Evolutionary conservation across 2,329 filamentous ascomycete species (phyloP), one percentile per base, ranked within the genome.

Genomic region (Aureobasidium sp.): DNA sequence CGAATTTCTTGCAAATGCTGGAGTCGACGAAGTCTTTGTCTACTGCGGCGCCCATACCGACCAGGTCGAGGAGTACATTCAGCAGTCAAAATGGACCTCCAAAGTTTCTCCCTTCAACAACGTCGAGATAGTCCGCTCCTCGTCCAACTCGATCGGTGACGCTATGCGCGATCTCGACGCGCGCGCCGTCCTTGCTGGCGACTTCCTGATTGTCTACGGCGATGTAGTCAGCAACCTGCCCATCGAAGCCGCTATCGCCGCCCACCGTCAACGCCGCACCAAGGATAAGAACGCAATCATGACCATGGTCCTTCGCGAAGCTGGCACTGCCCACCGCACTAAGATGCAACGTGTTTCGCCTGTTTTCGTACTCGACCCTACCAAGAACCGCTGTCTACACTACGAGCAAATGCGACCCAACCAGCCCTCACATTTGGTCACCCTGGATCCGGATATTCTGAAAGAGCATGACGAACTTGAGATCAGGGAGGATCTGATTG

Each of bases 221-320:
- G 94, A 99, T 73, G 82, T 97, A 29, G 87, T 99, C 55, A 90
- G 91, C 66, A 97, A 97, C 71, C 79, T 97, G 62, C 84, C 88
- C 20, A 85, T 99, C n/a, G 90, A 93, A 65, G 80, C 80, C 52
- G 88, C 89, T 9, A 78, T 99, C 57, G 84, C 86, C 3, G 86
- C 85, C 59, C 94, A 99, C 74, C 86, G 90, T 64, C 87, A 87
- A 61, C 87, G 94, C 63, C 85, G 91, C 64, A 84, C 87, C 70
- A 86, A 87, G 60, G 91, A 95, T 77, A 93, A 94, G 70, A 93
- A 96, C 72, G 91, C 93, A 41, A 96, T 97, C 75, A 97, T 99
- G 94, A 99, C 94, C 3, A 89, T 97, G 82, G 84, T 99, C 14
- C 78, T 97, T 63, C 84, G 91, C 49, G 88, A 92, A 72, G 89